Evolutionary conservation across 2,329 filamentous ascomycete species (phyloP).

Genomic region (Pseudocercospora fuligena): DNA sequence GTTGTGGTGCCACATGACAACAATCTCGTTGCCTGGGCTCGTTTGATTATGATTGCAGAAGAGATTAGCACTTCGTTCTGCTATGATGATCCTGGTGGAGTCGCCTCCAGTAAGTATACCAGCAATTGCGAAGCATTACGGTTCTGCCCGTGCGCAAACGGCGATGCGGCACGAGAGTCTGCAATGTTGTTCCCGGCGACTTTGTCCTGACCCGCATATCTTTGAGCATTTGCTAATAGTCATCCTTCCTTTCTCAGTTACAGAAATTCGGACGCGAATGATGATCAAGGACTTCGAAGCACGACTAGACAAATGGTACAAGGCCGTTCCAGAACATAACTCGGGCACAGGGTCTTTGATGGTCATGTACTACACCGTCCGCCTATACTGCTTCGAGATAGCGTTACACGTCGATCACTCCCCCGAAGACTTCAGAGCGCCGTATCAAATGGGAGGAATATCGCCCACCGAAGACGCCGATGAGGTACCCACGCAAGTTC

Average conservation of each 20-base stretch:
- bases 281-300: conserved; percentile 68
- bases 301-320: conserved; percentile 65
- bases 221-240: background rate
- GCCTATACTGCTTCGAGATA: conserved; percentile 77
- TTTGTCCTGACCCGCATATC: background rate
- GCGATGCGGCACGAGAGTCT: background rate
- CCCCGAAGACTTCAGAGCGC: conserved; percentile 56
- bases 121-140: background rate
- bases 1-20: conserved; percentile 63
- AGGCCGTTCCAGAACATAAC: conserved; percentile 50
- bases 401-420: conserved; percentile 69
- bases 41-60: conserved; percentile 68
- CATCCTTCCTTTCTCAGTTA: conserved; percentile 43
- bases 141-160: background rate
- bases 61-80: conserved; percentile 70
- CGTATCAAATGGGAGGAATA: conserved; percentile 54
- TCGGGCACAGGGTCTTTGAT: conserved; percentile 60
- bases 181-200: background rate
- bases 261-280: conserved; percentile 67
- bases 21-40: conserved; percentile 64
- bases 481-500: conserved; percentile 55
- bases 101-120: conserved; percentile 43
- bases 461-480: conserved; percentile 40
- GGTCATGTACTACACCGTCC: conserved; percentile 68
- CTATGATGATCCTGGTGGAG: conserved; percentile 65